Conservation (phyloP, 805 yeast genomes). For the Wickerhamomyces canadensis region DNA sequence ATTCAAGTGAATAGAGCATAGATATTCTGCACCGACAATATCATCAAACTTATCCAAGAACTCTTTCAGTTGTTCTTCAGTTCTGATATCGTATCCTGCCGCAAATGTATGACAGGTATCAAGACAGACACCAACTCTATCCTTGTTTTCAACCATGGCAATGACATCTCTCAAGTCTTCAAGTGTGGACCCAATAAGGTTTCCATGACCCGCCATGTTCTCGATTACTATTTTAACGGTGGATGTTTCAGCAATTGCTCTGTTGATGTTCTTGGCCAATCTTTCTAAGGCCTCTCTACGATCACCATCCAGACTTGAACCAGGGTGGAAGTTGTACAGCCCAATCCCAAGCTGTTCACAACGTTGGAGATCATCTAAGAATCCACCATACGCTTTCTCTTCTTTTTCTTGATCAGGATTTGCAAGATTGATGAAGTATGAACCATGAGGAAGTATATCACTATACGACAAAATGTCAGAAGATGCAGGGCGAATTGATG, state of each 20-base stretch:
- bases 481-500: too few relatives aligned
- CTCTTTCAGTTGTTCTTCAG: constrained; percentile 45
- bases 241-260: constrained; percentile 64
- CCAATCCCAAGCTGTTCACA: constrained; percentile 87
- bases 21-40: constrained; percentile 66
- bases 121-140: constrained; percentile 89
- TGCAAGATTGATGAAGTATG: constrained; percentile 87
- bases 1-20: constrained; percentile 80
- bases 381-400: constrained; percentile 66
- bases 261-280: constrained; percentile 75
- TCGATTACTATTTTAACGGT: constrained; percentile 88
- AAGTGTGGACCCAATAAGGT: constrained; percentile 75
- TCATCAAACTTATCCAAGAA: constrained; percentile 79
- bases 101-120: constrained; percentile 97
- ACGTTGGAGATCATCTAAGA: constrained; percentile 79
- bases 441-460: constrained; percentile 91
- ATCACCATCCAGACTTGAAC: constrained; percentile 75
- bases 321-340: constrained; percentile 88
- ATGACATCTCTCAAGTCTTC: constrained; percentile 76
- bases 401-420: constrained; percentile 83
- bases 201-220: constrained; percentile 98
- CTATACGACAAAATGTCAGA: too few relatives aligned
- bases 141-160: constrained; percentile 69
- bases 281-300: constrained; percentile 57
- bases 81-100: constrained; percentile 87